These are phyloP conservation scores for Harringtonia lauricola DNA, from an alignment of 2,329 filamentous ascomycete species.

Conservation along the genomic window DNA sequence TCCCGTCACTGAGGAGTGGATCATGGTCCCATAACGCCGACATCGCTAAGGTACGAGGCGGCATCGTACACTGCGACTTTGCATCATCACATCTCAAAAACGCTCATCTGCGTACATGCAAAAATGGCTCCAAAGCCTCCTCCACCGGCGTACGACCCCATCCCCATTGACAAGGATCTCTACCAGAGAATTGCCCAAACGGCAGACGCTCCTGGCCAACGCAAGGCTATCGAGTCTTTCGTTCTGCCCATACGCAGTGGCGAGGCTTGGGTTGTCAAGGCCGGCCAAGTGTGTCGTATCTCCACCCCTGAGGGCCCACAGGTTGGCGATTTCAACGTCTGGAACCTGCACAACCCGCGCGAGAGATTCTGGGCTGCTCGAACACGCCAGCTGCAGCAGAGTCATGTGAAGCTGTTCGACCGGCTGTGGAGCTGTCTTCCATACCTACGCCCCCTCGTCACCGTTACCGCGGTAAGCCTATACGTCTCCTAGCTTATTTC, in stretches of 20 bases:
- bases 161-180: slow-evolving; percentile 26
- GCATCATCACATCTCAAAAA: no score
- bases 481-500: no score
- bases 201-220: slow-evolving; percentile 27
- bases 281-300: slow-evolving; percentile 59
- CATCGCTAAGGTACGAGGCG: no score
- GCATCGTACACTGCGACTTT: no score
- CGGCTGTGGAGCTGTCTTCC: slow-evolving; percentile 69
- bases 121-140: background rate
- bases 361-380: slow-evolving; percentile 76
- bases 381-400: slow-evolving; percentile 67
- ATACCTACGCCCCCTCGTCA: slow-evolving; percentile 63
- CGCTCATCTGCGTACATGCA: no score
- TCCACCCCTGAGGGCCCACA: slow-evolving; percentile 69
- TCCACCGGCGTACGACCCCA: slow-evolving; percentile 1
- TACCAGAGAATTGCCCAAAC: slow-evolving; percentile 46
- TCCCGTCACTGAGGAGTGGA: no score
- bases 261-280: slow-evolving; percentile 58
- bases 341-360: slow-evolving; percentile 64
- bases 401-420: slow-evolving; percentile 61
- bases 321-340: slow-evolving; percentile 77
- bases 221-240: slow-evolving; percentile 37
- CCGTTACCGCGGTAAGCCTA: slow-evolving; percentile 40
- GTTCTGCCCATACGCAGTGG: slow-evolving; percentile 64
- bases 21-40: no score